phyloP scores from a whole-genome alignment of 2,329 filamentous ascomycete genomes.

The Corinectria fuckeliana region DNA sequence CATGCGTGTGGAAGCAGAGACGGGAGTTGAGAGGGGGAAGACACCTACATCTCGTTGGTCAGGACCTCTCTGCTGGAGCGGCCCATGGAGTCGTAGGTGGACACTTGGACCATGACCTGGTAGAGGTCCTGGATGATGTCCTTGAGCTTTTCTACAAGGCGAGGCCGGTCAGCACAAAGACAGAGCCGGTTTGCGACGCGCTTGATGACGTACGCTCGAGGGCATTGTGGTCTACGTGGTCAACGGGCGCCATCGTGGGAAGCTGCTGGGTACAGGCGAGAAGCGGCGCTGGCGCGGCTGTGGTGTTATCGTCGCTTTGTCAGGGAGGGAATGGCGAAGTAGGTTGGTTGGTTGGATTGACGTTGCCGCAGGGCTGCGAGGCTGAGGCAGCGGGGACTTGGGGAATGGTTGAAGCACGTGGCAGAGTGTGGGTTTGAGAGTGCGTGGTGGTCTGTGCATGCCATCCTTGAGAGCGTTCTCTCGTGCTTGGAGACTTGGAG shows the following conservation, averaged over 20 bases:
- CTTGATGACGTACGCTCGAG: constrained; percentile 46
- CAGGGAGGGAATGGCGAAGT: background rate
- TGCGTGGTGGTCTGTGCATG: background rate
- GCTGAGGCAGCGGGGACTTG: background rate
- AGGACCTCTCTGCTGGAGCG: constrained; percentile 63
- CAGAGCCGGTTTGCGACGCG: too few species aligned
- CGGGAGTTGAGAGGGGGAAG: background rate
- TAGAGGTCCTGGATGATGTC: constrained; percentile 69
- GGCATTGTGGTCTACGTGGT: constrained; percentile 45
- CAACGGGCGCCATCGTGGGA: constrained; percentile 50
- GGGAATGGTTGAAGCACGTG: background rate
- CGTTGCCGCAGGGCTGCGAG: constrained; percentile 17
- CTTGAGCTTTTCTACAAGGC: constrained; percentile 60
- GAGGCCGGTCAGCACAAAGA: constrained; percentile 16
- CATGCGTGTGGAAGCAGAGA: background rate
- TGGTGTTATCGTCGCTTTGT: background rate
- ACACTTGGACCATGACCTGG: constrained; percentile 67
- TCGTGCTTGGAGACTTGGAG: too few species aligned
- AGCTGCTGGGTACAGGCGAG: background rate
- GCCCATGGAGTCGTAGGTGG: constrained; percentile 63
- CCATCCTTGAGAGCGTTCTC: background rate
- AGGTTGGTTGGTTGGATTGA: too few species aligned
- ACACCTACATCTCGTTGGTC: constrained; percentile 55
- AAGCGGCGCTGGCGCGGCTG: background rate
- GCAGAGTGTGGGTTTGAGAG: background rate